These are phyloP conservation scores for Alternaria atra DNA, from an alignment of 2,329 filamentous ascomycete genomes.

Conservation along the genomic window DNA sequence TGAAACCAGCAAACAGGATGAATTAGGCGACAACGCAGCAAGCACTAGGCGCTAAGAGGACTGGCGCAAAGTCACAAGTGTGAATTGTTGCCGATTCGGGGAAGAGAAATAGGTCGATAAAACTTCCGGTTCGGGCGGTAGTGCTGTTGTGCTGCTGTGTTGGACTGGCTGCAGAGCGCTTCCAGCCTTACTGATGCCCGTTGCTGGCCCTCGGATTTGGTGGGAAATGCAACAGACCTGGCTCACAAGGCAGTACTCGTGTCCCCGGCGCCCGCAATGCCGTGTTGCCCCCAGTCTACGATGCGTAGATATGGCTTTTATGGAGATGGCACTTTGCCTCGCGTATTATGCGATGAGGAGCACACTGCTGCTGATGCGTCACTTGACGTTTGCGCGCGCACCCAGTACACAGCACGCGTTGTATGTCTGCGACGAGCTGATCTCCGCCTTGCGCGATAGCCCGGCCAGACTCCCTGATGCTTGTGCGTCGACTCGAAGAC, in stretches of 20 bases:
- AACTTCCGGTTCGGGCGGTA: constrained; percentile 42
- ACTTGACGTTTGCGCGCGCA: constrained; percentile 50
- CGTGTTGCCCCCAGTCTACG: constrained; percentile 41
- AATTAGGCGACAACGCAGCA: constrained; percentile 40
- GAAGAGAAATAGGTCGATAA: constrained; percentile 44
- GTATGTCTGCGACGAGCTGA: constrained; percentile 27
- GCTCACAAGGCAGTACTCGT: constrained; percentile 35
- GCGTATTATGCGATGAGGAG: constrained; percentile 44
- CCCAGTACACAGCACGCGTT: constrained; percentile 43
- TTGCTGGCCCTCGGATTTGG: constrained; percentile 24
- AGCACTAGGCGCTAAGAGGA: constrained; percentile 47
- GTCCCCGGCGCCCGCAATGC: constrained; percentile 37
- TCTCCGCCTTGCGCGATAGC: constrained; percentile 33
- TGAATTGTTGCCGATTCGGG: constrained; percentile 37
- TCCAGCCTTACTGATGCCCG: constrained; percentile 5
- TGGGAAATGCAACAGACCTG: constrained; percentile 26
- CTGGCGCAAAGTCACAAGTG: constrained; percentile 42
- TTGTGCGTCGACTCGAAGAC: constrained; percentile 33
- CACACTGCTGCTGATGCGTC: constrained; percentile 47
- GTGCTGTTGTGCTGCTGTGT: constrained; percentile 36
- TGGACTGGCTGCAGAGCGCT: constrained; percentile 28
- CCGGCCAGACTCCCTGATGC: constrained; percentile 32
- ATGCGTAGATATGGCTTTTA: constrained; percentile 41
- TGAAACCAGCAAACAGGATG: constrained; percentile 32
- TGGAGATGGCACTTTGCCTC: constrained; percentile 42